Percentiles rank a stretch among this genome's conserved stretches.
Evolutionary conservation across 495 filamentous ascomycete genomes (phyloP).

Genomic region (Hypoxylon fuscum): DNA sequence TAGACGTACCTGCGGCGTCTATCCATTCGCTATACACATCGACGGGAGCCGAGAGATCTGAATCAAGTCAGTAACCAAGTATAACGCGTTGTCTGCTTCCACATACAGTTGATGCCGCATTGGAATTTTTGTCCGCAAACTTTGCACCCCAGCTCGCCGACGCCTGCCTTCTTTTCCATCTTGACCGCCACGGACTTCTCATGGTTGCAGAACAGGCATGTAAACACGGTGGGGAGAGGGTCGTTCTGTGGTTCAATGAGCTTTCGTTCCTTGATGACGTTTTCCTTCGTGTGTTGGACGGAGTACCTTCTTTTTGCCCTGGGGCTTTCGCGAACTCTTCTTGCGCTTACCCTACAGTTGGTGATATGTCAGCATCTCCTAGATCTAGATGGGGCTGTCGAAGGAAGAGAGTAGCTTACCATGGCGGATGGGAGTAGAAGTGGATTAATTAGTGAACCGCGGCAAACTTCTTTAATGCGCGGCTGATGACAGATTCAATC

Average conservation of each 20-base stretch:
- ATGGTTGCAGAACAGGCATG: conserved; percentile 98
- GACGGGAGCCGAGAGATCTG: conserved; percentile 86
- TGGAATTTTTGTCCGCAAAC: conserved; percentile 94
- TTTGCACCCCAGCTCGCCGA: conserved; percentile 87
- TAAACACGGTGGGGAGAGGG: conserved; percentile 85
- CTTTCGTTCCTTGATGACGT: not conserved
- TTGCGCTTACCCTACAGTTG: conserved; percentile 84
- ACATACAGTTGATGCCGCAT: conserved; percentile 88
- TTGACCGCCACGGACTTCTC: conserved; percentile 89
- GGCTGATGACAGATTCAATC: not conserved
- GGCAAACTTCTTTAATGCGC: not conserved
- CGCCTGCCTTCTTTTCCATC: conserved; percentile 87
- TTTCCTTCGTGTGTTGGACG: not conserved
- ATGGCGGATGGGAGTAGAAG: not conserved
- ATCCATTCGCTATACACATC: conserved; percentile 99
- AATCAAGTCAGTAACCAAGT: conserved; percentile 10
- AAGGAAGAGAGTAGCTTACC: conserved; percentile 5
- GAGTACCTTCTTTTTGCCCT: conserved; percentile 81
- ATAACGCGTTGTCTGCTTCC: not conserved
- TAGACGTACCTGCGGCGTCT: conserved; percentile 87
- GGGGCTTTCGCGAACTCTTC: conserved; percentile 86
- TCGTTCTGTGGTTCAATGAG: conserved; percentile 68
- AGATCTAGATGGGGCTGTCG: not conserved
- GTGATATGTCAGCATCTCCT: conserved; percentile 10
- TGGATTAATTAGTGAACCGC: not conserved